Evolutionary conservation across 495 filamentous ascomycete species (phyloP).

Genomic region (Terfezia boudieri): DNA sequence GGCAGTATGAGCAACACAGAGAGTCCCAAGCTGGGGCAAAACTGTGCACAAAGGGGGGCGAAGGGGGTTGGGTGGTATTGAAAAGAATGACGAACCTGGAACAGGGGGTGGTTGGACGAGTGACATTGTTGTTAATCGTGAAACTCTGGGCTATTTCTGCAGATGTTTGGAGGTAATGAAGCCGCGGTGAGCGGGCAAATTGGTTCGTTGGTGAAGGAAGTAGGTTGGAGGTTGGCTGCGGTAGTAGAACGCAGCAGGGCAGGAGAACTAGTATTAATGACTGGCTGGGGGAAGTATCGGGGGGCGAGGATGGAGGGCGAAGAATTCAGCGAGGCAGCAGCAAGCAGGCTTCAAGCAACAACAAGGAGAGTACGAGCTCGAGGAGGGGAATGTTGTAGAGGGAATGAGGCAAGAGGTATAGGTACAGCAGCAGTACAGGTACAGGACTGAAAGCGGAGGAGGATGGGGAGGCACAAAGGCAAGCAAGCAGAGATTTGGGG

Average conservation of each 20-base stretch:
- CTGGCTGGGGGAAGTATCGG: no score
- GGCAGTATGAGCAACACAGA: no score
- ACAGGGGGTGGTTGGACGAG: slow-evolving; percentile 18
- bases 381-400: no score
- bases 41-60: background rate
- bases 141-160: slow-evolving; percentile 7
- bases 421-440: background rate
- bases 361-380: no score
- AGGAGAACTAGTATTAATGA: no score
- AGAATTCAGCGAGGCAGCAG: background rate
- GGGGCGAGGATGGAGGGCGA: background rate
- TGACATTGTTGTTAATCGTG: slow-evolving; percentile 12
- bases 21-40: no score
- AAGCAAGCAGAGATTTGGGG: background rate
- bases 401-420: no score
- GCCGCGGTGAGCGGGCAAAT: no score
- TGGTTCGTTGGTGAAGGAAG: no score
- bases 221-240: no score
- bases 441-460: background rate
- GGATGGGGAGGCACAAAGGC: background rate
- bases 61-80: background rate
- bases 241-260: no score
- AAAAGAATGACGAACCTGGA: slow-evolving; percentile 14
- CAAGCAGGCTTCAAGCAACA: background rate
- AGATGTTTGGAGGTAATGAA: background rate